These are phyloP conservation scores for Yarrowia galli DNA, from an alignment of 1,139 yeast species.

Conservation along the genomic window DNA sequence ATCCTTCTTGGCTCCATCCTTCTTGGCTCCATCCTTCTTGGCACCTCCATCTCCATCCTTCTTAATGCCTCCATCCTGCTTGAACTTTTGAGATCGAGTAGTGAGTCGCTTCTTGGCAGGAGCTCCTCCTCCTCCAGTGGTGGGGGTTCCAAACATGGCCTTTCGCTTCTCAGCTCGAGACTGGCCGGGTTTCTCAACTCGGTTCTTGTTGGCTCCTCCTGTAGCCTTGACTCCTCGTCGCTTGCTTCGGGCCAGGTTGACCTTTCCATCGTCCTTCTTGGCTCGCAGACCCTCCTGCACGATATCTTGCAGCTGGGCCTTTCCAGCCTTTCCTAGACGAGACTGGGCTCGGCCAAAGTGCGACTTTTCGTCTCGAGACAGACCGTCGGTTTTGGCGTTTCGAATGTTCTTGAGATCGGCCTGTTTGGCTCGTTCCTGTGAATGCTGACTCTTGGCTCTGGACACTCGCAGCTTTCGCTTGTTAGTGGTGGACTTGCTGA, in stretches of 20 bases:
- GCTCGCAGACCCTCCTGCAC: constrained; percentile 80
- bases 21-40: constrained; percentile 5
- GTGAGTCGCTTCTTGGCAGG: constrained; percentile 29
- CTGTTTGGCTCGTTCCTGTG: constrained; percentile 42
- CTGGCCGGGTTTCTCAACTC: constrained; percentile 35
- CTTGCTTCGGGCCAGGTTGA: constrained; percentile 43
- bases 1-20: constrained; percentile 1
- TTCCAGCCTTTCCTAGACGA: constrained; percentile 75
- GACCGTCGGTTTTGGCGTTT: constrained; percentile 22
- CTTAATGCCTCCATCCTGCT: constrained; percentile 34
- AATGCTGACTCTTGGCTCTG: constrained; percentile 61
- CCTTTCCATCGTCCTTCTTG: constrained; percentile 60
- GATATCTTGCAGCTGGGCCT: constrained; percentile 61
- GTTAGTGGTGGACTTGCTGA: constrained; percentile 12
- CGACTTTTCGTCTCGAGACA: constrained; percentile 60
- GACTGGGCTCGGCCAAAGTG: constrained; percentile 76
- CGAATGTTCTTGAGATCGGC: constrained; percentile 41
- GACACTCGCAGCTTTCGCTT: constrained; percentile 74
- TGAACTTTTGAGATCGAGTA: constrained; percentile 33
- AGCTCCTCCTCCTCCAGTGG: constrained; percentile 13
- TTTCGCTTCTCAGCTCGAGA: constrained; percentile 31
- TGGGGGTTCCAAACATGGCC: constrained; percentile 23
- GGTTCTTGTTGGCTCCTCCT: background rate
- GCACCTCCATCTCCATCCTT: constrained; percentile 2
- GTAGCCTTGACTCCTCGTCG: constrained; percentile 19